Conservation (phyloP, 345 rosid genomes). For the Camelina sativa region DNA sequence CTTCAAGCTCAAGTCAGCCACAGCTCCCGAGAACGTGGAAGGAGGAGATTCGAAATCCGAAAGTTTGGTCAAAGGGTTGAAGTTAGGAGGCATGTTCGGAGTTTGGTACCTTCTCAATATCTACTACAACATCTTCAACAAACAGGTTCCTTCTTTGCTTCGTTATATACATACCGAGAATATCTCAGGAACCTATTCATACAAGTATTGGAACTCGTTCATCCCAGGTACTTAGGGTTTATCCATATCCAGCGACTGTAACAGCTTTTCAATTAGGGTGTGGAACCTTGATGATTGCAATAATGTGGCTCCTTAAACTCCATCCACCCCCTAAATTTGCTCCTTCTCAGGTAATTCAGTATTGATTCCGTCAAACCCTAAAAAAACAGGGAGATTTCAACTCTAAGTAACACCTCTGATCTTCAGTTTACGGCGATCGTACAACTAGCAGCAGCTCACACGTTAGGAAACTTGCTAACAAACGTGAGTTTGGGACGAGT, state of each 20-base stretch:
- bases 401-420: too few relatives aligned
- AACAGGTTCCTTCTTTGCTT: slow-evolving; percentile 54
- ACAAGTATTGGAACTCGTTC: background rate
- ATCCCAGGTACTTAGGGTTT: slow-evolving; percentile 68
- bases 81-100: slow-evolving; percentile 65
- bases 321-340: slow-evolving; percentile 62
- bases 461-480: slow-evolving; percentile 83
- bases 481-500: slow-evolving; percentile 79
- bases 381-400: too few relatives aligned
- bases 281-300: slow-evolving; percentile 61
- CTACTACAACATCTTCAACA: slow-evolving; percentile 78
- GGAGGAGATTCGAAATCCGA: slow-evolving; percentile 40
- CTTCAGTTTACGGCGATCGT: slow-evolving; percentile 65
- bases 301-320: slow-evolving; percentile 78
- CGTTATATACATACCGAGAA: background rate
- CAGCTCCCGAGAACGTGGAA: slow-evolving; percentile 52
- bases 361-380: background rate
- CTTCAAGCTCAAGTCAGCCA: slow-evolving; percentile 50
- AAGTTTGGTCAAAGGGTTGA: slow-evolving; percentile 36
- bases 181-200: background rate
- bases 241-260: slow-evolving; percentile 83
- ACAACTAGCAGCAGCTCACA: slow-evolving; percentile 78
- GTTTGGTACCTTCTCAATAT: slow-evolving; percentile 74
- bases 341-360: slow-evolving; percentile 61
- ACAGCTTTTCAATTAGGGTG: slow-evolving; percentile 82